A percentile compares a stretch with the other conserved stretches of the same genome.
Evolutionary conservation across 805 yeast genomes (phyloP).

Genomic region (Wickerhamiella vanderwaltii): DNA sequence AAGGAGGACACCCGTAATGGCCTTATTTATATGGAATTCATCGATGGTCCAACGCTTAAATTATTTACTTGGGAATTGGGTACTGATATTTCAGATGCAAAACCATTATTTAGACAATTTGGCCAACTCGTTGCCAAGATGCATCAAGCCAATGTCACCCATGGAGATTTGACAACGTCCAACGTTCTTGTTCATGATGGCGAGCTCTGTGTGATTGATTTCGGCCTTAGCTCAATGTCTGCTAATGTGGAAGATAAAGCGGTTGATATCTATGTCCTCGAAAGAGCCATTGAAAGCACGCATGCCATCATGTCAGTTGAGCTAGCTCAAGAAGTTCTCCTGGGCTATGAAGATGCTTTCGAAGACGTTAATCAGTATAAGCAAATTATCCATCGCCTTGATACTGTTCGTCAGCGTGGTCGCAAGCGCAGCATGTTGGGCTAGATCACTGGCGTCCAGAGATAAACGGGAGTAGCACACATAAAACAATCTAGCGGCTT

Average conservation of each 20-base stretch:
- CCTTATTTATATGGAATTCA: slow-evolving; percentile 73
- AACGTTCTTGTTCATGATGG: slow-evolving; percentile 42
- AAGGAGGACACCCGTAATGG: slow-evolving; percentile 71
- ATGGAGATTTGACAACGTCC: slow-evolving; percentile 90
- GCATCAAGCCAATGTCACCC: slow-evolving; percentile 69
- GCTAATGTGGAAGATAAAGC: slow-evolving; percentile 67
- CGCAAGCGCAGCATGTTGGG: slow-evolving; percentile 94
- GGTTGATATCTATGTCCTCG: slow-evolving; percentile 90
- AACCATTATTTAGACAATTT: slow-evolving; percentile 12
- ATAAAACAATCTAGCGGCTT: too few species aligned
- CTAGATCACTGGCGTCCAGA: slow-evolving; percentile 20
- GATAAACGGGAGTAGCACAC: too few species aligned
- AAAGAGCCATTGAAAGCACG: slow-evolving; percentile 81
- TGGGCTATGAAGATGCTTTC: slow-evolving; percentile 41
- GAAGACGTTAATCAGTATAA: slow-evolving; percentile 23
- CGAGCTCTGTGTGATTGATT: slow-evolving; percentile 60
- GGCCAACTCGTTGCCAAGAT: slow-evolving; percentile 51
- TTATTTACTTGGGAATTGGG: slow-evolving; percentile 27
- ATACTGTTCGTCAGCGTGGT: slow-evolving; percentile 82
- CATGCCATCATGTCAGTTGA: slow-evolving; percentile 60
- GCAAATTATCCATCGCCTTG: slow-evolving; percentile 54
- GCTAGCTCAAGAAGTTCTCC: slow-evolving; percentile 59
- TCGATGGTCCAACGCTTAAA: slow-evolving; percentile 40
- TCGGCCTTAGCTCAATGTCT: slow-evolving; percentile 76
- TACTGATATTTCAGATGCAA: slow-evolving; percentile 14